A percentile compares a stretch with the other conserved stretches of the same genome.
Conservation (phyloP, 2,329 filamentous ascomycete genomes). For the Lachnellula willkommii region DNA sequence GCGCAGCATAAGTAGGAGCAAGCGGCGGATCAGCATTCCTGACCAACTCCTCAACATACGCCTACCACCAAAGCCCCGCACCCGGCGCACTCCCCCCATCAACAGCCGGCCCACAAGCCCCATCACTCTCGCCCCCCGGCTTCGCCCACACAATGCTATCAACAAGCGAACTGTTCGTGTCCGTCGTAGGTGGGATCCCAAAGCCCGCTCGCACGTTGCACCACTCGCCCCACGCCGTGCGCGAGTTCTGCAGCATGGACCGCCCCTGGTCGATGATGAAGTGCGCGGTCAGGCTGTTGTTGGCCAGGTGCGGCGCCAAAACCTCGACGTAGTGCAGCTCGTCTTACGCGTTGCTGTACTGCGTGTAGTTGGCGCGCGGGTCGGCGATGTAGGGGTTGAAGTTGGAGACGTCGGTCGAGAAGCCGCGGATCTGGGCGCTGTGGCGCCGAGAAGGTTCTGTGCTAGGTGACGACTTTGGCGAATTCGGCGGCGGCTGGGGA, state of each 20-base stretch:
- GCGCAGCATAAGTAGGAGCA: constrained; percentile 6
- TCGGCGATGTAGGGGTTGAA: constrained; percentile 38
- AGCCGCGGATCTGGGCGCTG: constrained; percentile 32
- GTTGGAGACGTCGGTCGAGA: constrained; percentile 43
- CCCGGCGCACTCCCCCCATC: constrained; percentile 31
- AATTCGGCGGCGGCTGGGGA: constrained; percentile 36
- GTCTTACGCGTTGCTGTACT: constrained; percentile 37
- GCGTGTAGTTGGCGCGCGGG: constrained; percentile 37
- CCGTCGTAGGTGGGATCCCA: constrained; percentile 34
- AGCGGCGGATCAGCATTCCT: constrained; percentile 34
- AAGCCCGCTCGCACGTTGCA: constrained; percentile 41
- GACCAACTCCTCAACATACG: constrained; percentile 38
- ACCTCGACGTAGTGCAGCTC: constrained; percentile 38
- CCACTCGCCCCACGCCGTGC: constrained; percentile 40
- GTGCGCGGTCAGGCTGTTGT: constrained; percentile 36
- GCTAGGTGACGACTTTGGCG: constrained; percentile 36
- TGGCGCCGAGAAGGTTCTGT: constrained; percentile 3
- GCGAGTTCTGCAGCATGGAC: constrained; percentile 34
- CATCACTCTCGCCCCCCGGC: constrained; percentile 41
- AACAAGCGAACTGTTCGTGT: constrained; percentile 33
- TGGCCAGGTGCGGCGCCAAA: constrained; percentile 35
- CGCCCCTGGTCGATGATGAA: constrained; percentile 45
- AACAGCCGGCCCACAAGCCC: constrained; percentile 33
- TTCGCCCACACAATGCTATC: constrained; percentile 43
- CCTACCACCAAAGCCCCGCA: constrained; percentile 40